Evolutionary conservation across 1,139 yeast genomes (phyloP).

Genomic region (Geotrichum reessii): DNA sequence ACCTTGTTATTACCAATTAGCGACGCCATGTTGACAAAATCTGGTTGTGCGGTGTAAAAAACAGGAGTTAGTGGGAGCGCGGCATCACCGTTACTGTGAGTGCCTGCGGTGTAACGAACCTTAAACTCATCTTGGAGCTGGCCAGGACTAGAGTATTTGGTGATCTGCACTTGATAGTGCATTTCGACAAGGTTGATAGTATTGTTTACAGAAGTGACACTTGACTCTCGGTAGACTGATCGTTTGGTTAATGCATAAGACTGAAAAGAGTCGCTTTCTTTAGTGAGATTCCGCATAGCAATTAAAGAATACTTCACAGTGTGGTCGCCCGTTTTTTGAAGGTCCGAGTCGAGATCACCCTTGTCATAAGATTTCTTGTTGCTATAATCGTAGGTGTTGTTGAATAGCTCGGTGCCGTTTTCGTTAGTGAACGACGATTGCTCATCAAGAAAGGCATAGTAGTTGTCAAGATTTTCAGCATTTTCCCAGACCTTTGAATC

Average conservation of each 20-base stretch:
- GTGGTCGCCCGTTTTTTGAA: constrained; percentile 9
- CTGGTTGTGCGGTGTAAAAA: constrained; percentile 10
- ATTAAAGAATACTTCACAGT: constrained; percentile 12
- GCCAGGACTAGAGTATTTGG: constrained; percentile 3
- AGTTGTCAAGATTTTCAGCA: constrained; percentile 10
- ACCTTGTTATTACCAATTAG: constrained; percentile 1
- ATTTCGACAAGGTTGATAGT: constrained; percentile 16
- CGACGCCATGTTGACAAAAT: constrained; percentile 15
- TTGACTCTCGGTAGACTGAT: constrained; percentile 14
- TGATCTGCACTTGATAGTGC: constrained; percentile 13
- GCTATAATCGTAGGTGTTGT: constrained; percentile 17
- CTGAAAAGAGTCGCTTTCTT: constrained; percentile 11
- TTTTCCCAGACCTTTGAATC: constrained; percentile 6
- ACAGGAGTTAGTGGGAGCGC: constrained; percentile 16
- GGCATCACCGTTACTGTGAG: not conserved
- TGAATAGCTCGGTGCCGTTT: constrained; percentile 15
- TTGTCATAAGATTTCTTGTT: constrained; percentile 8
- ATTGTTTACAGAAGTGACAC: constrained; percentile 12
- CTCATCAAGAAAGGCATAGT: constrained; percentile 12
- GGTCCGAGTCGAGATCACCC: constrained; percentile 1
- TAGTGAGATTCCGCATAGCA: constrained; percentile 15
- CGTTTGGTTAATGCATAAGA: constrained; percentile 16
- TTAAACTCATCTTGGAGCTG: constrained; percentile 1
- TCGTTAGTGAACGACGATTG: constrained; percentile 6
- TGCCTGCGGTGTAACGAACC: constrained; percentile 9